These are phyloP conservation scores for Penicillium capsulatum DNA, from an alignment of 2,329 filamentous ascomycete species.

Conservation along the genomic window DNA sequence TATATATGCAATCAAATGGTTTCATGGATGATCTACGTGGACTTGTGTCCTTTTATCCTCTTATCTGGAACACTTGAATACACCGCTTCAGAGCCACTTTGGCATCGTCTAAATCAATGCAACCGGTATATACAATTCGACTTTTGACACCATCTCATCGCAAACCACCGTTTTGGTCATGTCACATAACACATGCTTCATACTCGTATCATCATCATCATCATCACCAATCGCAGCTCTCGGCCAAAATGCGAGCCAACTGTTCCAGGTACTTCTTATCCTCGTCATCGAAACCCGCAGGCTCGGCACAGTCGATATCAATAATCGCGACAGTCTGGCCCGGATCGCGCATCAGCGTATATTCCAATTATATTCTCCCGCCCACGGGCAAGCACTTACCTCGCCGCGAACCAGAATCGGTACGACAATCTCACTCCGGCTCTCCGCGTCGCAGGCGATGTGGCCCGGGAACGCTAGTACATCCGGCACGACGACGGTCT, in stretches of 20 bases:
- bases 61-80: no score
- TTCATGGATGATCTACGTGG: no score
- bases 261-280: constrained; percentile 43
- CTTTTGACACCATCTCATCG: neutral
- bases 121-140: no score
- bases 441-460: constrained; percentile 49
- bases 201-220: neutral
- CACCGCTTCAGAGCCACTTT: no score
- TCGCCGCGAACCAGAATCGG: constrained; percentile 41
- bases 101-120: neutral
- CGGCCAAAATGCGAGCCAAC: constrained; percentile 39
- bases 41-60: no score
- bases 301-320: constrained; percentile 46
- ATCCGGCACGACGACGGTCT: constrained; percentile 43
- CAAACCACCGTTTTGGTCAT: neutral
- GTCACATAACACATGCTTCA: constrained; percentile 1
- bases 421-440: constrained; percentile 49
- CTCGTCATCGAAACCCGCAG: constrained; percentile 43
- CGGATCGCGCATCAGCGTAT: constrained; percentile 1
- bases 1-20: no score
- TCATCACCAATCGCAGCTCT: constrained; percentile 41
- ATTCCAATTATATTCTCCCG: constrained; percentile 1
- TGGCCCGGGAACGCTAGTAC: constrained; percentile 45
- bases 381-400: constrained; percentile 25
- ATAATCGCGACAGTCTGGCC: constrained; percentile 47